Base-by-base conservation (phyloP, 2,329 filamentous ascomycete species). In the Xylariales sp. region DNA sequence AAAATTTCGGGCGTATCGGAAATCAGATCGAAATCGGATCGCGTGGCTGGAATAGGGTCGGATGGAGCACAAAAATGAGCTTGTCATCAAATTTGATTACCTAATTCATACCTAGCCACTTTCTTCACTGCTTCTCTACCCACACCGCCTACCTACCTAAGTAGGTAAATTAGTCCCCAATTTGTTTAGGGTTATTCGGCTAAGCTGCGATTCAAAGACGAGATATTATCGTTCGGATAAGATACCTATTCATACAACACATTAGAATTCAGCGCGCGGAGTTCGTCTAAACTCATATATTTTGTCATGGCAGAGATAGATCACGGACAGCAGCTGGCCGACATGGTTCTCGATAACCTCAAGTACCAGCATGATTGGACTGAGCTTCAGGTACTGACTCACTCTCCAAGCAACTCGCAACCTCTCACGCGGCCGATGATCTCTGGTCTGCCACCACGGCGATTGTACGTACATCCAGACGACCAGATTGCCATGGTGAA, bases 401-500 rank as follows among this genome's bases (percentile, higher is more conserved):
- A 75, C 66, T 80, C 72, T 77, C 80, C 65, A 28, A 57, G 72
- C n/a, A 77, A 75, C 53, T 74, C 76, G 23, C 71, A 70, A 3
- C 75, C 78, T 48, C 83, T 89, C 9, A 81, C 86, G 1, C 86
- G 92, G 23, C 88, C 89, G 5, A 78, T 95, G 60, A 84, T 96
- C 64, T 90, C 88, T 28, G 93, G 93, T 32, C 81, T 94, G 3
- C 92, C 93, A 1, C 91, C 92, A 0, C 85, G 87, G 52, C 87
- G 90, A 53, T 84, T 94, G 49, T 95, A 96, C 79, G 83, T 92
- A 59, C 92, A 96, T 75, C 92, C 93, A 1, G 93, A 96, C 78
- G 92, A 94, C 80, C 93, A 95, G 80, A 89, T 93, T 71, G 89
- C 88, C 71, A 85, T 91, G 63, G 83, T 94, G 63, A 89, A 90